Conservation (phyloP, 2,329 filamentous ascomycete species). For the Chaetomium olivaceum region DNA sequence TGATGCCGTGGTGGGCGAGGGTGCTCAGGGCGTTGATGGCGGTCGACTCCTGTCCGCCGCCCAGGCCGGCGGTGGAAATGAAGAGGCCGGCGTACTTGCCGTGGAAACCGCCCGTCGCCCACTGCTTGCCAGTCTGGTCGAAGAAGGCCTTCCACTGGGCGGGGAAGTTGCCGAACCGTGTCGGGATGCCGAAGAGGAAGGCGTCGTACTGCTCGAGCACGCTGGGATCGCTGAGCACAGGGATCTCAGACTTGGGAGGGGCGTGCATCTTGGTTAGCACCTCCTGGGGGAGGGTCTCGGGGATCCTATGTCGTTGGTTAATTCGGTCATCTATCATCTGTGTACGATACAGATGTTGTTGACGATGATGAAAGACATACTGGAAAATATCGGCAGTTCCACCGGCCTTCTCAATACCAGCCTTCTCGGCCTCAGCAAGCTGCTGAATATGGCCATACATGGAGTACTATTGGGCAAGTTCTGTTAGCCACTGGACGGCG, state of each 20-base stretch:
- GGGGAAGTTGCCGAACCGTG: conserved; percentile 95
- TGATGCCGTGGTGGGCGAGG: conserved; percentile 87
- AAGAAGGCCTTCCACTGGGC: conserved; percentile 93
- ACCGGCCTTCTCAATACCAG: conserved; percentile 84
- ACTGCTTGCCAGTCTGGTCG: conserved; percentile 86
- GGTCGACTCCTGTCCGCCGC: conserved; percentile 93
- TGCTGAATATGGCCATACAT: conserved; percentile 88
- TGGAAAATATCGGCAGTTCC: conserved; percentile 81
- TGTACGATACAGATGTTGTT: no score
- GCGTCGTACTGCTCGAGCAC: conserved; percentile 77
- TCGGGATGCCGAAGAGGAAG: conserved; percentile 92
- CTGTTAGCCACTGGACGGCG: not conserved
- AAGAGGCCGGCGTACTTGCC: conserved; percentile 93
- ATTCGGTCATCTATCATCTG: not conserved
- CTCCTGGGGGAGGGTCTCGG: conserved; percentile 83
- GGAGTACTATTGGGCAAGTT: conserved; percentile 65
- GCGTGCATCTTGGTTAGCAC: conserved; percentile 91
- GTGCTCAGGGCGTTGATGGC: conserved; percentile 80
- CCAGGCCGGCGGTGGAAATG: conserved; percentile 78
- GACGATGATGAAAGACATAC: conserved; percentile 56
- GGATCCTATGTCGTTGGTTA: conserved; percentile 52
- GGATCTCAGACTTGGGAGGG: conserved; percentile 70
- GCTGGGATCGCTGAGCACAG: conserved; percentile 58
- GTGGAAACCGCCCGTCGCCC: conserved; percentile 72
- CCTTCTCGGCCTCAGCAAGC: conserved; percentile 86